Base-by-base conservation (phyloP, 2,329 filamentous ascomycete species). In the Neonectria coccinea region DNA sequence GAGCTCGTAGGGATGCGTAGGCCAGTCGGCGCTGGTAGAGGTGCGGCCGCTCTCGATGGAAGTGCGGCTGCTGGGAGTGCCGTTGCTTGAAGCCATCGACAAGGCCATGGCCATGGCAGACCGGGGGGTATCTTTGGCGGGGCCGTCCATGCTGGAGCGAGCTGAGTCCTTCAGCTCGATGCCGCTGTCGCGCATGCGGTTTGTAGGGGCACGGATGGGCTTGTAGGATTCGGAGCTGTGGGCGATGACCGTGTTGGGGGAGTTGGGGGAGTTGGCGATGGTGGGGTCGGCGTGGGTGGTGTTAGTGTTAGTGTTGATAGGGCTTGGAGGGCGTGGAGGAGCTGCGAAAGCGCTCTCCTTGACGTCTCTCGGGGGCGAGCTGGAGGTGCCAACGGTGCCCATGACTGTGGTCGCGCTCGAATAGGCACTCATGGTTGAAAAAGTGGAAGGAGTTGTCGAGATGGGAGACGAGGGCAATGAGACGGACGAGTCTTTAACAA, bases 1-100 rank as follows among this genome's bases (percentile, higher is more conserved):
- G 70, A 81, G 73, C 66, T 81, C 79, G 36, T 75, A 71, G n/a
- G 79, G 79, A 51, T 81, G 79, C 5, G 75, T 72, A 10, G 79
- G 78, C 77, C 78, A 79, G 62, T 80, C 79, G 45, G 76, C 73
- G 67, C 78, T 80, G 64, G 69, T 74, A 53, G 72, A 76, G 42
- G 78, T 80, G 53, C 77, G 77, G 27, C 74, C 73, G 61, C 79
- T 80, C 36, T 81, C 79, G n/a, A 77, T 69, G 16, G 77, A 79
- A 9, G 74, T 70, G 52, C 70, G 70, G 57, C 70, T 74, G 68
- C 64, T 74, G 47, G 56, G 56, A n/a, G 61, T 59, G 9, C 44
- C 44, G 31, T 33, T 51, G 29, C 55, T 36, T 3, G 29, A 29
- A 7, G 59, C 39, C 27, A 64, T 42, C 2, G 51, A 56, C 61